Base-by-base conservation (phyloP, 2,329 filamentous ascomycete species). In the Ceratocystis alfenasii region DNA sequence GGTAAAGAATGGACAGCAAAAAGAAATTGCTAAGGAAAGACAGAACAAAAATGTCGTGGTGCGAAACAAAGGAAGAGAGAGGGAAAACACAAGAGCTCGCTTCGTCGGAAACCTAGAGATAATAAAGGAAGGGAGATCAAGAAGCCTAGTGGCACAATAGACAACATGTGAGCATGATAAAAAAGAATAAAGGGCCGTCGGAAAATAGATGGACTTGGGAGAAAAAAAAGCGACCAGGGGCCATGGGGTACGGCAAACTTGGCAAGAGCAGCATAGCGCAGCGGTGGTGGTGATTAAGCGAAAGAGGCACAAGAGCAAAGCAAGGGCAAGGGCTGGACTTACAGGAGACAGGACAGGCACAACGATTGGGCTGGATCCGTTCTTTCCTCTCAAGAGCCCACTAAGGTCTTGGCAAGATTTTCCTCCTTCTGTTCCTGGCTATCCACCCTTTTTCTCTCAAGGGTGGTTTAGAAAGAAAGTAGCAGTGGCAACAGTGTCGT, bases 1-100 rank as follows among this genome's bases (percentile, higher is more conserved):
- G 25, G 55, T 59, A 59, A 59, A 33, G 50, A 63, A 45, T 45
- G 60, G 60, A 60, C 22, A 45, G 57, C 36, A 66, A 66, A 53
- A 66, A 66, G 36, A 59, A 33, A 59, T 30, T 65, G 63, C 63
- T 65, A 65, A 59, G 7, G 10, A 65, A 45, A 25, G 33, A 65
- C 25, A 15, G 30, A 28, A 45, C 20, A 28, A 62, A 44, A 46
- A 25, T 33, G 55, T 33, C 55, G 55, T 59, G 33, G 30, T 17
- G 55, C 28, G 55, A 78, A 75, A 62, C 60, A 62, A 41, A 62
- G 25, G 55, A 59, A 17, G 55, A 59, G 28, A 36, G n/a, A 15
- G n/a, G 28, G 55, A 59, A 59, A 33, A n/a, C 30, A 8, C 12
- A 59, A 8, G n/a, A 4, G 15, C 55, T 59, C 28, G 55, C 55